phyloP scores from a whole-genome alignment of 208 protist genomes.

The Acanthamoeba culbertsoni region DNA sequence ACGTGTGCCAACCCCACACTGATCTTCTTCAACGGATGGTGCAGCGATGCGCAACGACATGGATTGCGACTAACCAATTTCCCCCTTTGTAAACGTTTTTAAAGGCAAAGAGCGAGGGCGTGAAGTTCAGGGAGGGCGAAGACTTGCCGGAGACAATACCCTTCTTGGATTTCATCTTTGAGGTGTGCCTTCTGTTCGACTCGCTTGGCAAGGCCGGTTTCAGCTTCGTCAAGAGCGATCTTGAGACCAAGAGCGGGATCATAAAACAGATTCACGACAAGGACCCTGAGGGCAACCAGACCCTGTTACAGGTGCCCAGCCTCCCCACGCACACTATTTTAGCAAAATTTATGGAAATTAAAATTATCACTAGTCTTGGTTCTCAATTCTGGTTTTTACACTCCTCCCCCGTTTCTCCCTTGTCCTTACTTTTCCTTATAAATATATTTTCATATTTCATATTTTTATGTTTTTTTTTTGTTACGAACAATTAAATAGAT shows the following conservation, averaged over 20 bases:
- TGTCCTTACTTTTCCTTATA: background rate
- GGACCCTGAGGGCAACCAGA: background rate
- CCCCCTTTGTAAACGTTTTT: background rate
- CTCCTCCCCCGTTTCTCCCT: background rate
- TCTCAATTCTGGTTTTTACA: no score
- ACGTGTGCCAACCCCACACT: background rate
- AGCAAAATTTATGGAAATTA: no score
- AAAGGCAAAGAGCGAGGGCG: background rate
- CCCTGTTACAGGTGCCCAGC: background rate
- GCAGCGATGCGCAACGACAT: background rate
- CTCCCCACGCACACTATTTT: no score
- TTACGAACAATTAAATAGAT: background rate
- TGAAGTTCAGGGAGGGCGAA: background rate
- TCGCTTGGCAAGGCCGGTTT: background rate
- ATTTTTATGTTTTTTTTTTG: background rate
- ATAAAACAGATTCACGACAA: background rate
- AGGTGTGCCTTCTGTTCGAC: background rate
- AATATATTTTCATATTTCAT: background rate
- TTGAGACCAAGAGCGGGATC: background rate
- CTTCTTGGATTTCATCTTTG: background rate
- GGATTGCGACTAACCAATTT: background rate
- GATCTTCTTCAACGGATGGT: background rate
- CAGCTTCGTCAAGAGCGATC: constrained; percentile 4
- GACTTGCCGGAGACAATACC: background rate
- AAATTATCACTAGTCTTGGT: no score